Evolutionary conservation across 495 filamentous ascomycete species (phyloP).

Genomic region (Articulospora tetracladia): DNA sequence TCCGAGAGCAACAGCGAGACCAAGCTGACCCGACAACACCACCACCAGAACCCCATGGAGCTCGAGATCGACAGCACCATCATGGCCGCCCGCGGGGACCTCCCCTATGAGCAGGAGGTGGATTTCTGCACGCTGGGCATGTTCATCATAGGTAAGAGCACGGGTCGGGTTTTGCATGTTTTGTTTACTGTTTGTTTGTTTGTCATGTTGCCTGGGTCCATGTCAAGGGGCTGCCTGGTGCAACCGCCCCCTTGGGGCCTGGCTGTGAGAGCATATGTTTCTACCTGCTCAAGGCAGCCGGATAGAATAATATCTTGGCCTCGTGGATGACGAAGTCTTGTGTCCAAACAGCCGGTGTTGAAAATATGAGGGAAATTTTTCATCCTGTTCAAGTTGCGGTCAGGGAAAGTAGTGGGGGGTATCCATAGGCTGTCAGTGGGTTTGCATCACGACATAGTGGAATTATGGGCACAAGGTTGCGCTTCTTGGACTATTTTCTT

Average conservation of each 20-base stretch:
- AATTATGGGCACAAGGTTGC: background rate
- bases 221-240: background rate
- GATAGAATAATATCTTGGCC: background rate
- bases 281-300: background rate
- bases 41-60: background rate
- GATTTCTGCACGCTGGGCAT: constrained; percentile 90
- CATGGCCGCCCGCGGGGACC: background rate
- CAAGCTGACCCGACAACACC: background rate
- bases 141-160: constrained; percentile 90
- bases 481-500: too few relatives aligned
- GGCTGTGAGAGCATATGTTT: too few relatives aligned
- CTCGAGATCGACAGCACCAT: background rate
- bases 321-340: background rate
- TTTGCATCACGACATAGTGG: too few relatives aligned
- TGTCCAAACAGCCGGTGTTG: background rate
- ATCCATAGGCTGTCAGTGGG: too few relatives aligned
- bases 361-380: background rate
- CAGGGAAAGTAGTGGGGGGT: background rate
- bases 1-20: too few relatives aligned
- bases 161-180: background rate
- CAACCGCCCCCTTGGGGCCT: too few relatives aligned
- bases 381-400: background rate
- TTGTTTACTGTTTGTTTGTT: constrained; percentile 18
- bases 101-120: constrained; percentile 39
- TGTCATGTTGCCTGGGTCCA: background rate